Evolutionary conservation across 306 rosid species (phyloP), one percentile per base, ranked within the genome.

Genomic region (Malus sylvestris): DNA sequence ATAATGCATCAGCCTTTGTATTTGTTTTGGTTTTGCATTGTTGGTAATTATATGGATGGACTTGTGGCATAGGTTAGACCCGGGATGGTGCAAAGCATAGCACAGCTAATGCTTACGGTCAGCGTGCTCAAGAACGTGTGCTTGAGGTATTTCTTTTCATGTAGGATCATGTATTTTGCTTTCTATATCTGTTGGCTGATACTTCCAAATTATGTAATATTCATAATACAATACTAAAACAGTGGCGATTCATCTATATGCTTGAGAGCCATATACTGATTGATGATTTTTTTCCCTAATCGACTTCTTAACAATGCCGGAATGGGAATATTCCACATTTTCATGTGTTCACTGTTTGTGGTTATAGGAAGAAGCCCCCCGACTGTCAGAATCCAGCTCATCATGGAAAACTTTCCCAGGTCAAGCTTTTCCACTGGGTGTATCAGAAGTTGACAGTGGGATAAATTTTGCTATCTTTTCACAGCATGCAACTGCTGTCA

Each of bases 381-480:
- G 80, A 80, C 78, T 40, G 76, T 49, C 79, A 42, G 89, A 86
- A 69, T 78, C 80, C 68, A 81, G 79, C 73, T 74, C 82, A 53
- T 71, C 85, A 49, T 81, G 83, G 89, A 83, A 80, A 69, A 57
- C 66, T 81, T 81, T 82, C 20, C 96, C 99, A 58, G 99, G 99
- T 73, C 93, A 90, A 76, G 87, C 95, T 76, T 84, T 70, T 90
- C 97, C 99, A 1, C 77, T 95, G 77, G 99, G 99, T 57, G 93
- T 87, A 65, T 88, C 97, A 55, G 92, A 95, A 85, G 89, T 88
- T 69, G 93, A 88, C 67, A 81, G 32, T 68, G 92, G 97, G 74
- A 83, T 92, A 81, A 95, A 95, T 81, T 95, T 95, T 87, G 79
- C 99, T 70, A 87, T 95, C 58, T 95, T 95, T 76, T 92, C 99